Evolutionary conservation across 1,284 basidiomycete genomes (phyloP).

Genomic region (Ustilago curta): DNA sequence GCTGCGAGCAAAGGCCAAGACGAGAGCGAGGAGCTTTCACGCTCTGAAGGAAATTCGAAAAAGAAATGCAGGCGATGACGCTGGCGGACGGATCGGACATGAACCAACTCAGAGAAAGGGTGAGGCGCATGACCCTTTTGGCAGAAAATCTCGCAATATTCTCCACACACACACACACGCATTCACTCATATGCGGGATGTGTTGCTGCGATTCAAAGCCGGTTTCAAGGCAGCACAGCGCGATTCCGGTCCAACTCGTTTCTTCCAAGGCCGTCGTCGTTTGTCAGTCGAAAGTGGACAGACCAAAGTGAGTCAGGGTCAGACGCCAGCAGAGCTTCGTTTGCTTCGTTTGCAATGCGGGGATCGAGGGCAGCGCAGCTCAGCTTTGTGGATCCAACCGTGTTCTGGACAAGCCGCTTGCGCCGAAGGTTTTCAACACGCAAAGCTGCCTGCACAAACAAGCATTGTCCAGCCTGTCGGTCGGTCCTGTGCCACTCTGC

Average conservation of each 20-base stretch:
- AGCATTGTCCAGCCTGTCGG: slow-evolving; percentile 2
- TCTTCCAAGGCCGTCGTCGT: slow-evolving; percentile 10
- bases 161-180: slow-evolving; percentile 19
- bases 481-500: slow-evolving; percentile 15
- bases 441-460: background rate
- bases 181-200: background rate
- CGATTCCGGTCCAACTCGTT: slow-evolving; percentile 19
- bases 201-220: slow-evolving; percentile 1
- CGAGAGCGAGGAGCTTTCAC: slow-evolving; percentile 33
- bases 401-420: slow-evolving; percentile 28
- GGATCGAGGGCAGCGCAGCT: slow-evolving; percentile 27
- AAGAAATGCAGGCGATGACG: slow-evolving; percentile 12
- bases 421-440: slow-evolving; percentile 41
- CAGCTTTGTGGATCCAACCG: background rate
- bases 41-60: slow-evolving; percentile 7
- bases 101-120: slow-evolving; percentile 1
- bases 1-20: background rate
- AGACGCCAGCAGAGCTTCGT: background rate
- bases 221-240: slow-evolving; percentile 26
- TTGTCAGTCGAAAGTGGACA: too few species aligned
- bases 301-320: background rate
- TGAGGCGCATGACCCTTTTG: slow-evolving; percentile 7
- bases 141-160: background rate
- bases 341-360: slow-evolving; percentile 10
- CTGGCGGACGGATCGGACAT: slow-evolving; percentile 39